Conservation (phyloP, 2,329 filamentous ascomycete species). For the Bipolaris sorokiniana region DNA sequence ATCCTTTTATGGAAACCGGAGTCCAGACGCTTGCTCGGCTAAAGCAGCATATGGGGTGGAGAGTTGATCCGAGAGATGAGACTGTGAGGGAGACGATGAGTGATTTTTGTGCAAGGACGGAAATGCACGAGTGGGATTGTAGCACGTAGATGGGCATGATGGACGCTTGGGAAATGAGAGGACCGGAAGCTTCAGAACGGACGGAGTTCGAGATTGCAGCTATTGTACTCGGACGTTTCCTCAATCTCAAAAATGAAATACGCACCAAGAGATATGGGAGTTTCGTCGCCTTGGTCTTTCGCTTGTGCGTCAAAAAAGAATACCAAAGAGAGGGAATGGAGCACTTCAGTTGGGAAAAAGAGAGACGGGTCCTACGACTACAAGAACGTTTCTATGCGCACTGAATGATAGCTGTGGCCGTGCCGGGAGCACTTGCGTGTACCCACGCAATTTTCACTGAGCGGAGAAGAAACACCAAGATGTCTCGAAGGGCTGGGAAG, state of each 20-base stretch:
- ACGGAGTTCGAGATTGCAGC: neutral
- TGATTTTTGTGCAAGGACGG: neutral
- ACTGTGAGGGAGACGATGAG: constrained; percentile 4
- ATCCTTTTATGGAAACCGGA: constrained; percentile 8
- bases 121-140: neutral
- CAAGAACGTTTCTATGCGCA: neutral
- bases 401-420: neutral
- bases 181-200: neutral
- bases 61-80: constrained; percentile 11
- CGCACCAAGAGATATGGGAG: neutral
- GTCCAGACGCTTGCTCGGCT: neutral
- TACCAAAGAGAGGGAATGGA: too few species aligned
- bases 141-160: neutral
- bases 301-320: neutral
- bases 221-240: too few species aligned
- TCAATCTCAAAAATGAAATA: neutral
- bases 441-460: neutral
- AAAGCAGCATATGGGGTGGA: constrained; percentile 16
- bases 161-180: neutral
- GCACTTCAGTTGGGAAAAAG: too few species aligned
- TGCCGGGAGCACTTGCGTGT: neutral
- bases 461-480: neutral
- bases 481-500: neutral
- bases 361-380: neutral
- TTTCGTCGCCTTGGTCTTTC: neutral